Percentiles rank a stretch among this genome's conserved stretches.
Conservation (phyloP, 2,329 filamentous ascomycete genomes). For the Microdochium paspali region DNA sequence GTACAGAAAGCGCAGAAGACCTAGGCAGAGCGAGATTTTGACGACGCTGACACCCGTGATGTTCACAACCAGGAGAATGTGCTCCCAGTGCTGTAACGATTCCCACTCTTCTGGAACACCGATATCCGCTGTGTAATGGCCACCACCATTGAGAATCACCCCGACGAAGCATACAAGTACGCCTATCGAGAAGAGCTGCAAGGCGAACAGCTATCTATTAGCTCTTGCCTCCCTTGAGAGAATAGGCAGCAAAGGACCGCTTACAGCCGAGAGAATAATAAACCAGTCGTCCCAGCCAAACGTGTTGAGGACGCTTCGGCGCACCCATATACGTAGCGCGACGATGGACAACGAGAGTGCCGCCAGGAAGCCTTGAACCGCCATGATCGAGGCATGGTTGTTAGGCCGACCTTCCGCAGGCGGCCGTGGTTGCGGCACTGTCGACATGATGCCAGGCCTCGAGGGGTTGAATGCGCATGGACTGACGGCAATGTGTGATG, state of each 20-base stretch:
- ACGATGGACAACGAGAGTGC: background rate
- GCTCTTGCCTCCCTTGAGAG: background rate
- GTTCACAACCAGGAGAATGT: constrained; percentile 3
- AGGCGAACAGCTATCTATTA: background rate
- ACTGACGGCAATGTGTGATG: background rate
- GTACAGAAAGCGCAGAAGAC: constrained; percentile 4
- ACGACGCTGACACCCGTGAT: constrained; percentile 6
- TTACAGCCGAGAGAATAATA: constrained; percentile 4
- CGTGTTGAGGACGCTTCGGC: constrained; percentile 4
- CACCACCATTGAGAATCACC: constrained; percentile 3
- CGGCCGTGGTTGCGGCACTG: background rate
- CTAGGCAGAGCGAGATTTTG: constrained; percentile 5
- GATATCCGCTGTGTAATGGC: constrained; percentile 2
- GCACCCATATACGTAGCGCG: constrained; percentile 3
- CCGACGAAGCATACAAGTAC: constrained; percentile 4
- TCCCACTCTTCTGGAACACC: constrained; percentile 2
- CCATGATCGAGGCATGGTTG: background rate
- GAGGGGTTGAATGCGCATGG: background rate
- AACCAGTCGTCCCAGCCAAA: constrained; percentile 4
- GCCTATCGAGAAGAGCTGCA: constrained; percentile 4
- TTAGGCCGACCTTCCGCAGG: background rate
- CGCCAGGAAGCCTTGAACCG: background rate
- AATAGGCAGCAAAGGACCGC: background rate
- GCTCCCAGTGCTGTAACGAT: constrained; percentile 3
- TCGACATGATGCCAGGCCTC: background rate